Base-by-base conservation (phyloP, 83 land plant species). In the Diphasiastrum complanatum region DNA sequence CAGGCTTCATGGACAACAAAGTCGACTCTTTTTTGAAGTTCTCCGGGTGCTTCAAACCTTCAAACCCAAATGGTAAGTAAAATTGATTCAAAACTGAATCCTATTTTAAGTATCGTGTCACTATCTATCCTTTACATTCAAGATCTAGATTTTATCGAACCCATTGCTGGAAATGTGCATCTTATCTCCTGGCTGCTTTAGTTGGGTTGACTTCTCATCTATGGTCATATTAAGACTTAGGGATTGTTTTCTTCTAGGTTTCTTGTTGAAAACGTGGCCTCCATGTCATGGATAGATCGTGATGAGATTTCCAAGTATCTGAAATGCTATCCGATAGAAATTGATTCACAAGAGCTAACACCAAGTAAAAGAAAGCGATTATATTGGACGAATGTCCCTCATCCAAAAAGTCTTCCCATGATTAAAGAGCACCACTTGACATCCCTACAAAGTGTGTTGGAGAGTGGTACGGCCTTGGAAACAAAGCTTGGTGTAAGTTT, bases 221-320 rank as follows among this genome's bases (percentile, higher is more conserved):
- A n/a, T n/a, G n/a, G n/a, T n/a, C n/a, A n/a, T n/a, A n/a, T n/a
- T n/a, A n/a, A n/a, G n/a, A n/a, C n/a, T n/a, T n/a, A n/a, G n/a
- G n/a, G n/a, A n/a, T n/a, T n/a, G n/a, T n/a, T n/a, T n/a, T n/a
- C n/a, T n/a, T n/a, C n/a, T n/a, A 54, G 58, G 58, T 54, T 54
- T 28, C 25, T 54, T 6, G 58, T 28, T 5, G 58, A 54, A 25
- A 54, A 54, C 29, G 58, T 54, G n/a, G 58, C 58, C 6, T 54
- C 58, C 34, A 54, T 54, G 58, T 5, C 29, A 54, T 54, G 58
- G 58, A 54, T 30, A 54, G 58, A 54, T 11, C 33, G 58, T 25
- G 58, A 54, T 18, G 58, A 54, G 25, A 54, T 54, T 4, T 54
- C 58, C 5, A 54, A 54, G 58, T 54, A 23, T 54, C 6, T 54